These are phyloP conservation scores for Emergomyces orientalis DNA, from an alignment of 2,329 filamentous ascomycete species.

Conservation along the genomic window DNA sequence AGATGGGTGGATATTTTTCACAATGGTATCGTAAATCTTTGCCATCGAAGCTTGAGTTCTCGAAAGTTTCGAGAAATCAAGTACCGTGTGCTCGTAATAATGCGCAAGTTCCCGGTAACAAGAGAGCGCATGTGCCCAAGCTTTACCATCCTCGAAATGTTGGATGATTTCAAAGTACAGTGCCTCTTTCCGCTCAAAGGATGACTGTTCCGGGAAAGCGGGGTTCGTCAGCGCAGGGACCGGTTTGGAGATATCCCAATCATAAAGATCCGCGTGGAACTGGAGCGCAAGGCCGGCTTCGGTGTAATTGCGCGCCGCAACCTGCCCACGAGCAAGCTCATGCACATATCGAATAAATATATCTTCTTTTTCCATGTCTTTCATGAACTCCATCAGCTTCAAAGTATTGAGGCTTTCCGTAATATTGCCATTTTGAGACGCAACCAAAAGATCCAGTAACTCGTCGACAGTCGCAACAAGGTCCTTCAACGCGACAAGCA, in stretches of 20 bases:
- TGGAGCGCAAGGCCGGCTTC: slow-evolving; percentile 84
- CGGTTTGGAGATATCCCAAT: slow-evolving; percentile 68
- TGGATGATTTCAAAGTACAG: slow-evolving; percentile 94
- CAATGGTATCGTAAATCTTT: slow-evolving; percentile 79
- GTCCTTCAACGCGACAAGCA: slow-evolving; percentile 67
- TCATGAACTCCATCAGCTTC: slow-evolving; percentile 88
- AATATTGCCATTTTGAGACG: slow-evolving; percentile 65
- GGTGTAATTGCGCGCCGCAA: slow-evolving; percentile 64
- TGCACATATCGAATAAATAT: slow-evolving; percentile 96
- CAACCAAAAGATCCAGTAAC: slow-evolving; percentile 80
- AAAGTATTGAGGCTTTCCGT: slow-evolving; percentile 83
- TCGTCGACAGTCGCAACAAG: slow-evolving; percentile 81
- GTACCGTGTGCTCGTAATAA: slow-evolving; percentile 85
- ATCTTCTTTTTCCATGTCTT: slow-evolving; percentile 93
- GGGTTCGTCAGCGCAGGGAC: slow-evolving; percentile 62
- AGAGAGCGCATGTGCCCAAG: slow-evolving; percentile 78
- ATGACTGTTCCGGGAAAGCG: slow-evolving; percentile 68
- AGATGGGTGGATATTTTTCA: slow-evolving; percentile 67
- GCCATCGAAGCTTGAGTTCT: slow-evolving; percentile 84
- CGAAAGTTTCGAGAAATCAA: slow-evolving; percentile 87
- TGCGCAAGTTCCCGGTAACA: slow-evolving; percentile 82
- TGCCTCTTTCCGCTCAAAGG: slow-evolving; percentile 85
- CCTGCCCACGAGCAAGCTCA: slow-evolving; percentile 72
- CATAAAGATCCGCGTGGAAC: slow-evolving; percentile 84
- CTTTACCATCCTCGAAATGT: slow-evolving; percentile 86